Evolutionary conservation across 169 alveolate species (phyloP), one percentile per base, ranked within the genome.

Genomic region (Eimeria falciformis): DNA sequence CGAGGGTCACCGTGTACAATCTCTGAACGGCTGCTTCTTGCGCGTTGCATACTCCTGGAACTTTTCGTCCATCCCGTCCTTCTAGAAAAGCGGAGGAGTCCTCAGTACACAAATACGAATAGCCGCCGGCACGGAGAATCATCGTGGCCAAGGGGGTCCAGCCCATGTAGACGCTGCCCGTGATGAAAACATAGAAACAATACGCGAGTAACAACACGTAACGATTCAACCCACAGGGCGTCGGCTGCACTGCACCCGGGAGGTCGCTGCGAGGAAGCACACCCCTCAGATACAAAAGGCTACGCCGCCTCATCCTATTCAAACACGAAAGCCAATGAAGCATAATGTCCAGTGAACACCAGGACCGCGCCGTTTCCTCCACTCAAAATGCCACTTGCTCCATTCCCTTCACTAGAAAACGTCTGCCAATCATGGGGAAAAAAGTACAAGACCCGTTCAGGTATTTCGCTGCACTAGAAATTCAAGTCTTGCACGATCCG

Each of bases 21-120:
- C 93, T 92, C 90, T 94, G 96, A 45, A 94, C 96, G n/a, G 93
- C 84, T 14, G 93, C 94, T 66, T 94, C 96, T 45, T 94, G 96
- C 75, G 75, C 91, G 50, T 91, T 90, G 92, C 96, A 94, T 37
- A 92, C 90, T 53, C 91, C 92, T 29, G 71, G 17, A 53, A 86
- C 45, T 7, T 71, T 81, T 29, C 53, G 47, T 50, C 47, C 40
- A 53, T 66, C 18, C 9, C 58, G 91, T 68, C 58, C 83, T 27
- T 71, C 81, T 21, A 68, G 81, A 65, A 58, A 73, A 7, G 55
- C 40, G 2, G 68, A 56, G 21, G 37, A 88, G 73, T 77, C 83
- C 14, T 17, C 12, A 14, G 23, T 79, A 55, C 94, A 79, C 68
- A 47, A 27, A 55, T 9, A 29, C 7, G 56, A 23, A 47, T 69